phyloP scores from a whole-genome alignment of 2,329 filamentous ascomycete species.

The Pezicula radicicola region DNA sequence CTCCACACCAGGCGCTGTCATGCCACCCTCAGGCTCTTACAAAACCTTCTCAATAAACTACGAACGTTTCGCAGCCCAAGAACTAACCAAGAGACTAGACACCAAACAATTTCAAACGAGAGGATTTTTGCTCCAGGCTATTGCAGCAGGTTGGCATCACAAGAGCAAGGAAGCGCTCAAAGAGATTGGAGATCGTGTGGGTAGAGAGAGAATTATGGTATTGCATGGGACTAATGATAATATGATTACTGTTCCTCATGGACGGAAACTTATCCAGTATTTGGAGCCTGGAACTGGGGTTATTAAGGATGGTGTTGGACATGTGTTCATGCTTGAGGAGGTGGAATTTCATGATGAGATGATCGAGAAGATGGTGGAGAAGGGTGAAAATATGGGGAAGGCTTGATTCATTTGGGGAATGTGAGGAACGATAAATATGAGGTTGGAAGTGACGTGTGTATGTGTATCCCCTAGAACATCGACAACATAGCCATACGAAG shows the following conservation, averaged over 20 bases:
- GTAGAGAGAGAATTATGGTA: constrained; percentile 71
- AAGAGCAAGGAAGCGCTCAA: constrained; percentile 67
- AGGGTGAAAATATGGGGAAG: constrained; percentile 13
- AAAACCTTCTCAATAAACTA: constrained; percentile 69
- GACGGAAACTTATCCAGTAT: constrained; percentile 61
- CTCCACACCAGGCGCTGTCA: constrained; percentile 33
- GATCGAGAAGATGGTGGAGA: constrained; percentile 42
- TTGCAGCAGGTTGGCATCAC: constrained; percentile 76
- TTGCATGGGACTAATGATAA: constrained; percentile 72
- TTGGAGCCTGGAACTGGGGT: constrained; percentile 58
- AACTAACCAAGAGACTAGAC: constrained; percentile 68
- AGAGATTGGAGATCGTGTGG: constrained; percentile 64
- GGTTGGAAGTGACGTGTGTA: background rate
- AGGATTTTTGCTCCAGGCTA: constrained; percentile 73
- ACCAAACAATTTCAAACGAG: constrained; percentile 56
- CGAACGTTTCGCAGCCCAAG: constrained; percentile 78
- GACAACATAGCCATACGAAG: no score
- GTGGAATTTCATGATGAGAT: constrained; percentile 62
- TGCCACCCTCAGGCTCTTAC: constrained; percentile 36
- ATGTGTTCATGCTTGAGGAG: constrained; percentile 72
- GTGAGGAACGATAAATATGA: background rate
- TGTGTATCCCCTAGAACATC: no score
- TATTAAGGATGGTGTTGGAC: constrained; percentile 70
- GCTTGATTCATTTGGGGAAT: background rate
- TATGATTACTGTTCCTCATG: constrained; percentile 76